A percentile compares a stretch with the other conserved stretches of the same genome.
Conservation (phyloP, 2,329 filamentous ascomycete genomes). For the Magnaporthiopsis incrustans region DNA sequence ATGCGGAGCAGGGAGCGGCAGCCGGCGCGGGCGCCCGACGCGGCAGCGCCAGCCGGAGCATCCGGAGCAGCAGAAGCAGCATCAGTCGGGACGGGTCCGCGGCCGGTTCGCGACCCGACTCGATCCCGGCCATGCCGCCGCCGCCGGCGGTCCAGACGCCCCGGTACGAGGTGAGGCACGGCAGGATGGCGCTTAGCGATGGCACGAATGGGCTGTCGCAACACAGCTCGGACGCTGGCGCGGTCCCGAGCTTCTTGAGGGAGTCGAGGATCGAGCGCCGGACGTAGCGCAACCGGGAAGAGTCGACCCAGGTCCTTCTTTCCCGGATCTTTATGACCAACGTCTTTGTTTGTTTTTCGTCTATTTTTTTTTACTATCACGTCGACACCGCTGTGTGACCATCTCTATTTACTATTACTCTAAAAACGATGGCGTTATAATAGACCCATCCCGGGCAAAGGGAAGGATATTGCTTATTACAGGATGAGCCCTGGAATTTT, state of each 20-base stretch:
- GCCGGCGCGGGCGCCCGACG: background rate
- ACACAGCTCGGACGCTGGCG: conserved; percentile 8
- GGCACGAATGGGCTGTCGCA: conserved; percentile 11
- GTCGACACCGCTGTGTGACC: too few relatives aligned
- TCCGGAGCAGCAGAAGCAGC: background rate
- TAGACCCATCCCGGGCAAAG: too few relatives aligned
- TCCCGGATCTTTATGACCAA: too few relatives aligned
- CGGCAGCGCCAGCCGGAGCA: conserved; percentile 1
- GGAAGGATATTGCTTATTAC: too few relatives aligned
- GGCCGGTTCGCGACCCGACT: background rate
- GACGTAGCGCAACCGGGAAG: too few relatives aligned
- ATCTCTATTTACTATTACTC: too few relatives aligned
- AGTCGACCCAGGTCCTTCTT: too few relatives aligned
- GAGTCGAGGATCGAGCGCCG: background rate
- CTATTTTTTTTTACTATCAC: too few relatives aligned
- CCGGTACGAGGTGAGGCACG: conserved; percentile 8
- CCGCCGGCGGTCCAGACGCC: conserved; percentile 1
- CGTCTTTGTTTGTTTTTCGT: too few relatives aligned
- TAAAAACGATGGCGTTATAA: too few relatives aligned
- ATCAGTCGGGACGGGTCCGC: conserved; percentile 1
- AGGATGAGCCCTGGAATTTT: too few relatives aligned
- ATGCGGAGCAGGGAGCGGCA: background rate
- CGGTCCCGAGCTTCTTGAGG: conserved; percentile 7
- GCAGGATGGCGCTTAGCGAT: conserved; percentile 10
- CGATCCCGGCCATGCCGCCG: background rate